Percentiles rank a stretch among this genome's conserved stretches.
Evolutionary conservation across 805 yeast species (phyloP).

Genomic region (Candida broadrunensis): DNA sequence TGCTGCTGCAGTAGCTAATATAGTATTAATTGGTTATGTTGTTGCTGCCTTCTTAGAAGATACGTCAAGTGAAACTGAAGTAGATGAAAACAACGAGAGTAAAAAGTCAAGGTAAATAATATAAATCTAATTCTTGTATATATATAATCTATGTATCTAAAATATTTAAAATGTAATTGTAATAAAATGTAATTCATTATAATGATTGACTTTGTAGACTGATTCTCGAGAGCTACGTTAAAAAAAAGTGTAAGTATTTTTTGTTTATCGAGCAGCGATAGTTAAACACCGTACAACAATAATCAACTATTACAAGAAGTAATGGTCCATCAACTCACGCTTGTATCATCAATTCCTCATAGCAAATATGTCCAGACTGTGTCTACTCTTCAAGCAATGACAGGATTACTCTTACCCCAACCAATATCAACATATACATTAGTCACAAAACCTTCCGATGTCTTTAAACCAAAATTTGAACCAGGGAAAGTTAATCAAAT

Average conservation of each 20-base stretch:
- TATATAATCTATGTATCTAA: too few species aligned
- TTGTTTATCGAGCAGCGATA: too few species aligned
- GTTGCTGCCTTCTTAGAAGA: conserved; percentile 75
- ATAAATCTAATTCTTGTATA: too few species aligned
- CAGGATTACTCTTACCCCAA: conserved; percentile 47
- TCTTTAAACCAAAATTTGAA: conserved; percentile 51
- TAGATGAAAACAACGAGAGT: conserved; percentile 17
- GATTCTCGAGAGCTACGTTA: too few species aligned
- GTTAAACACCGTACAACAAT: neutral
- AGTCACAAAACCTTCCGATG: conserved; percentile 47
- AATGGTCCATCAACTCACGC: conserved; percentile 56
- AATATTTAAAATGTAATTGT: too few species aligned
- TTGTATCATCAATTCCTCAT: conserved; percentile 44
- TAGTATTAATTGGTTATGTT: conserved; percentile 70
- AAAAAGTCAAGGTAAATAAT: conserved; percentile 4
- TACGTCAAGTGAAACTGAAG: conserved; percentile 28
- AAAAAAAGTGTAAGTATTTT: too few species aligned
- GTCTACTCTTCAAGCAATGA: conserved; percentile 49
- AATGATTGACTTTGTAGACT: too few species aligned
- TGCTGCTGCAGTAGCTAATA: conserved; percentile 73
- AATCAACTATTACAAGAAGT: neutral
- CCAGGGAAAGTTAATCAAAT: conserved; percentile 58
- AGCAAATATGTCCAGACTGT: conserved; percentile 39
- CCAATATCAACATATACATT: conserved; percentile 47
- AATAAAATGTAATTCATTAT: too few species aligned